phyloP scores from a whole-genome alignment of 73 alveolate genomes.

The Diophrys sp. region DNA sequence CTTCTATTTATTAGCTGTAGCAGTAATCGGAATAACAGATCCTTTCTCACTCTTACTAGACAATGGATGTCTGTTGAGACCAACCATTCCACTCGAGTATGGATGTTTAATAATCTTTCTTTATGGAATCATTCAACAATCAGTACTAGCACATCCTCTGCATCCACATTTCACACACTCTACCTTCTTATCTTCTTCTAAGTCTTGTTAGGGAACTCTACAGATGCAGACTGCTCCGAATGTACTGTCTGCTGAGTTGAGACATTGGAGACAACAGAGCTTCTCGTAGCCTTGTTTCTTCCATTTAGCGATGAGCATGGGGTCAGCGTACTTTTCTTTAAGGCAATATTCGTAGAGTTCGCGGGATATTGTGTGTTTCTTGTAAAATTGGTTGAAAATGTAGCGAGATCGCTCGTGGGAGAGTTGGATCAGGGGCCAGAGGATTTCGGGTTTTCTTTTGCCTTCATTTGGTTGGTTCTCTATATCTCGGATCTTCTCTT shows the following conservation, averaged over 20 bases:
- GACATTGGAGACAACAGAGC: constrained; percentile 96
- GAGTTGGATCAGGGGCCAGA: constrained; percentile 94
- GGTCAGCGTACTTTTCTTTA: constrained; percentile 94
- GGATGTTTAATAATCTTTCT: no score
- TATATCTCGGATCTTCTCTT: constrained; percentile 89
- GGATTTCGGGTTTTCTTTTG: constrained; percentile 91
- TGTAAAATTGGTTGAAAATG: constrained; percentile 85
- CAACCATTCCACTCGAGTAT: no score
- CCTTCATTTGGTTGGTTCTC: constrained; percentile 96
- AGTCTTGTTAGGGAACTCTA: constrained; percentile 96
- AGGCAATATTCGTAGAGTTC: constrained; percentile 96
- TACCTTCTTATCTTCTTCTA: constrained; percentile 94
- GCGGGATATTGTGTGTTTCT: constrained; percentile 87
- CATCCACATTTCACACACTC: constrained; percentile 99
- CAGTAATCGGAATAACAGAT: no score
- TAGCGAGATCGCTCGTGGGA: constrained; percentile 96
- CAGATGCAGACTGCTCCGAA: constrained; percentile 95
- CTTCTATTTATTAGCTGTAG: no score
- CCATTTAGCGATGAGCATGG: constrained; percentile 98
- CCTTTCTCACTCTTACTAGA: no score
- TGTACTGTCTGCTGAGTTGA: constrained; percentile 81
- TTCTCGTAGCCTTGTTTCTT: constrained; percentile 97
- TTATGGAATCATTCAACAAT: no score
- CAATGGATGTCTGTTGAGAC: no score
- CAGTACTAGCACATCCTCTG: constrained; percentile 98